Evolutionary conservation across 2,329 filamentous ascomycete species (phyloP), one percentile per base, ranked within the genome.

Genomic region (Chalaropsis ovoidea): DNA sequence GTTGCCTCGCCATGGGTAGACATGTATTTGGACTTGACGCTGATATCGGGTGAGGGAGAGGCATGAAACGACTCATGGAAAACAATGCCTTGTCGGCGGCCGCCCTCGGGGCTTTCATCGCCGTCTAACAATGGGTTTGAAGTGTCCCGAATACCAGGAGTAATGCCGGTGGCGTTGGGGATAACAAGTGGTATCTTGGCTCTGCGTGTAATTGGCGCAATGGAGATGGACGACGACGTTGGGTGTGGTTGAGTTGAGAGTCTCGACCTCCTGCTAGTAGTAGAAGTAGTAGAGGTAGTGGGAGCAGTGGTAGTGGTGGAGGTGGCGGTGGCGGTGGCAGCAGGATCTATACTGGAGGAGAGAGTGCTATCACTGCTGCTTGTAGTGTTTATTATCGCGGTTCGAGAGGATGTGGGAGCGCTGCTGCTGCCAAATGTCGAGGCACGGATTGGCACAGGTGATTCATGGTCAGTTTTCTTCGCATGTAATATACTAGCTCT

Each of bases 71-170:
- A 73, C 65, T 86, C 83, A 69, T 82, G 78, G 71, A 86, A 86
- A 54, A 86, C 81, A 58, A 85, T 76, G 67, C 83, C 84, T 70
- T 84, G 82, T 45, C 83, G 78, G 66, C 82, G 74, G 39, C 74
- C 75, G 65, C 79, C 76, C 15, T 72, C 73, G 17, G 39, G 69
- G 19, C 54, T 19, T 10, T 58, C 54, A 58, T 58, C 27, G 15
- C 74, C 74, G 22, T 74, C 76, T 66, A 52, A 54, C 62, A 60
- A 60, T 17, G 31, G 61, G 43, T n/a, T 39, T 58, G 54, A 17
- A 7, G 60, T 43, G 42, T 27, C 60, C 13, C 49, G 54, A 35
- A n/a, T 17, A 52, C 15, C 39, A 61, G 61, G n/a, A 5, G 19
- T 27, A 62, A 13, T 24, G 17, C 41, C 17, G 8, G 19, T 52